Evolutionary conservation across 202 grass and related monocot genomes (phyloP).

Genomic region (Carex arenaria): DNA sequence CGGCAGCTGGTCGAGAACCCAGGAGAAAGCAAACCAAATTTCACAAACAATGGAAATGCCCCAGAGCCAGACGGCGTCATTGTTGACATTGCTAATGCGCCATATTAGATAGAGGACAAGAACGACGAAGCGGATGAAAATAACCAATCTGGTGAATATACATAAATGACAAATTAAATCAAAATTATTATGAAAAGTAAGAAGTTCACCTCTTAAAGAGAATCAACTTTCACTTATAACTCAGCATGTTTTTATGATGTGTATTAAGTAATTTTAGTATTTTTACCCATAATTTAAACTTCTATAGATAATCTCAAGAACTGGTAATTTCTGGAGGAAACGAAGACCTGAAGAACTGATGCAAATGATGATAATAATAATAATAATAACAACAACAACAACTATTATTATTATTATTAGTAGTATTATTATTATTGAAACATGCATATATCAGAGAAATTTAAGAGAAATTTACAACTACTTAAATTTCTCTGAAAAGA

Average conservation of each 20-base stretch:
- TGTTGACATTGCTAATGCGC: slow-evolving; percentile 60
- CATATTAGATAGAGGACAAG: slow-evolving; percentile 63
- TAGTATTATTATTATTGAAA: no score
- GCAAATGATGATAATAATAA: not conserved
- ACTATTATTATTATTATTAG: no score
- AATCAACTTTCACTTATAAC: not conserved
- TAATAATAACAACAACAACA: no score
- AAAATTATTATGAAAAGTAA: not conserved
- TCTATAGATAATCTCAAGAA: not conserved
- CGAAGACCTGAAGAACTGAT: not conserved
- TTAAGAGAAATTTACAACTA: no score
- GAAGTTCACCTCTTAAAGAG: not conserved
- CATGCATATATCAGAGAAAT: no score
- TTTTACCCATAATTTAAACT: not conserved
- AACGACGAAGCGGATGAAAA: slow-evolving; percentile 53
- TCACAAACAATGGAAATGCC: slow-evolving; percentile 67
- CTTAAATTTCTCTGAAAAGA: no score
- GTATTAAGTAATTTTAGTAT: not conserved
- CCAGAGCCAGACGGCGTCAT: slow-evolving; percentile 73
- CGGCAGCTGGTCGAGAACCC: slow-evolving; percentile 69
- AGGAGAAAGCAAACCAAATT: slow-evolving; percentile 82
- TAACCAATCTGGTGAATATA: slow-evolving; percentile 38
- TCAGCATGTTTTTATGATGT: not conserved
- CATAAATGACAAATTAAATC: slow-evolving; percentile 7
- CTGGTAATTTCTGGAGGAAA: not conserved